Base-by-base conservation (phyloP, 495 filamentous ascomycete genomes). In the Parmelia sp. region DNA sequence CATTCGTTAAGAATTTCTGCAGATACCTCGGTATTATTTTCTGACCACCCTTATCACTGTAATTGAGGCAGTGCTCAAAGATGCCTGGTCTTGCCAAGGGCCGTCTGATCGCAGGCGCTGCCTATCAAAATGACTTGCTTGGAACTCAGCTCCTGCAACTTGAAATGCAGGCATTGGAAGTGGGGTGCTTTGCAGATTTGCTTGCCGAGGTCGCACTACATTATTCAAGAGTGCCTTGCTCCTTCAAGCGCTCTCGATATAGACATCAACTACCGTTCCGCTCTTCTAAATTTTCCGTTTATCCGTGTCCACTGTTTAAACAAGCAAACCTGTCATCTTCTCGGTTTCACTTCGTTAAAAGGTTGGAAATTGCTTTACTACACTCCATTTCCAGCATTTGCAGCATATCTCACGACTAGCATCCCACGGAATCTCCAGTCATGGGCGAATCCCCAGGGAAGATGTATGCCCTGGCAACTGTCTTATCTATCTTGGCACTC, bases 391-490 rank as follows among this genome's bases (percentile, higher is more conserved):
- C 17, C 2, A 3, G 5, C 12, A 2, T 21, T 33, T 8, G 7
- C 19, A 33, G 29, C 15, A n/a, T 10, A 4, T 35, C 51, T 33
- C 15, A 8, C 51, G 9, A 4, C 29, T 12, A n/a, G 29, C 27
- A 1, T 17, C 15, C 14, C 29, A 7, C 2, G 15, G 15, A 1
- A 55, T 51, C n/a, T 4, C 35, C 0, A 21, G n/a, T n/a, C 29
- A 64, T 58, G 62, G 42, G 14, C 11, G 55, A 64, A 40, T 11
- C 55, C 1, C 62, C 56, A 10, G 62, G 62, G 37, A 59, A 59
- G 56, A 64, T 64, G 55, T 64, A 64, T 36, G 62, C 62, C 7
- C 33, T 58, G n/a, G 56, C 62, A 7, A 47, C 44, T 0, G 27
- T 59, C 3, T 49, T 64, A 31, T 37, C 39, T 0, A 7, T 64